Base-by-base conservation (phyloP, 2,329 filamentous ascomycete genomes). In the Xylariaceae sp. region DNA sequence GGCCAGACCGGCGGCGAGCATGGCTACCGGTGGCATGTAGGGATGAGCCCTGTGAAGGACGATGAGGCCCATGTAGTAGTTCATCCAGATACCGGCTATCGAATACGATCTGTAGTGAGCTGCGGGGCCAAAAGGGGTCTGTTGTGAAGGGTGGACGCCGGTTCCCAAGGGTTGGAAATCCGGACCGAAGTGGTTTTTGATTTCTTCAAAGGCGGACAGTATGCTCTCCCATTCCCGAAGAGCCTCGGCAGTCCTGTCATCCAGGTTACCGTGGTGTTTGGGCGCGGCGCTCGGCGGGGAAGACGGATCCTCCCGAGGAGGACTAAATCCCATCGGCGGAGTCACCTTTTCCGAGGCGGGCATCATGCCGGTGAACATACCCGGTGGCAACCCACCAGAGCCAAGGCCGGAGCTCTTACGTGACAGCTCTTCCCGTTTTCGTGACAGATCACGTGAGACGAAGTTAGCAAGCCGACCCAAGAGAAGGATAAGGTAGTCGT, bases 41-140 rank as follows among this genome's bases (percentile, higher is more conserved):
- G 92, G 92, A 51, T 96, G 89, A 1, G 81, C 73, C 23, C 92
- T 76, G 43, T 90, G 71, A n/a, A 92, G 73, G 38, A 89, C 74
- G 41, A 97, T 90, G 32, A 88, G 73, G 1, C 83, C 82, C 70
- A 90, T 86, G 61, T 94, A 85, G 59, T 86, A 89, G 48, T 89
- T 83, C 56, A 85, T 80, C 87, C 88, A 95, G 15, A 96, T 72
- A 23, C 86, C 83, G 3, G 85, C 86, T 47, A 97, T 84, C n/a
- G 83, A 82, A 59, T 88, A 90, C 2, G 85, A 90, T 19, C 86
- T 78, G 57, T 94, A 96, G 48, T 88, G 80, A 5, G 88, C 66
- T 0, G 86, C 83, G 2, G 78, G 75, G 0, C 92, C 90, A 55
- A 96, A 98, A 0, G 90, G 88, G 1, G 88, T 82, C 46, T 75